Evolutionary conservation across 2,329 filamentous ascomycete species (phyloP), one percentile per base, ranked within the genome.

Genomic region (Pseudocercospora macadamiae): DNA sequence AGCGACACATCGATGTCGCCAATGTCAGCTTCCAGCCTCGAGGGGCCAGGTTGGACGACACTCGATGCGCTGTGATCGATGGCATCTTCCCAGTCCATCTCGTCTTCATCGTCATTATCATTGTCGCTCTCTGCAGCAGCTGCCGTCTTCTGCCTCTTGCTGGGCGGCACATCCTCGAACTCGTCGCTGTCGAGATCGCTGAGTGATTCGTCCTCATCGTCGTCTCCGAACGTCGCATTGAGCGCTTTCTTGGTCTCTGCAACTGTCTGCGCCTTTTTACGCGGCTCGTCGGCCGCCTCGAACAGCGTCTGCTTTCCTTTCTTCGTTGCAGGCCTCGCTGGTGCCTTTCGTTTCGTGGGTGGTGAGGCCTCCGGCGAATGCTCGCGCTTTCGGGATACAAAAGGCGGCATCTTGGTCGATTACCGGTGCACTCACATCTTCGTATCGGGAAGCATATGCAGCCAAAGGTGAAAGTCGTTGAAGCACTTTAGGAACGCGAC

Each of bases 301-400:
- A 81, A 81, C 8, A 81, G 67, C 9, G 74, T 74, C 34, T 75
- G 70, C 64, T 75, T 78, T 25, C 61, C 66, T 32, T 56, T 59
- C 66, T 70, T 68, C 48, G 61, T 21, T 44, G 64, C 58, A 12
- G 60, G 60, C 34, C 62, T 68, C 21, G 63, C 63, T 19, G 57
- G 19, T 23, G 60, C 52, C 79, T 76, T 7, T 62, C 66, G 57
- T 63, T 76, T 69, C 49, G 71, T 67, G 32, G 64, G 58, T 44
- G 73, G 68, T 28, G 72, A 68, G 25, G 76, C 73, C 1, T 76
- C 73, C 0, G 81, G 76, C 1, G 84, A 83, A 60, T 81, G 83
- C 65, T 85, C 68, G 61, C 87, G 83, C 76, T 91, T 92, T 66
- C 86, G 85, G 49, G 86, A 81, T 14, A 90, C 80, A 64, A 83